phyloP scores from a whole-genome alignment of 2,329 filamentous ascomycete genomes.

The Fusarium pilosicola region DNA sequence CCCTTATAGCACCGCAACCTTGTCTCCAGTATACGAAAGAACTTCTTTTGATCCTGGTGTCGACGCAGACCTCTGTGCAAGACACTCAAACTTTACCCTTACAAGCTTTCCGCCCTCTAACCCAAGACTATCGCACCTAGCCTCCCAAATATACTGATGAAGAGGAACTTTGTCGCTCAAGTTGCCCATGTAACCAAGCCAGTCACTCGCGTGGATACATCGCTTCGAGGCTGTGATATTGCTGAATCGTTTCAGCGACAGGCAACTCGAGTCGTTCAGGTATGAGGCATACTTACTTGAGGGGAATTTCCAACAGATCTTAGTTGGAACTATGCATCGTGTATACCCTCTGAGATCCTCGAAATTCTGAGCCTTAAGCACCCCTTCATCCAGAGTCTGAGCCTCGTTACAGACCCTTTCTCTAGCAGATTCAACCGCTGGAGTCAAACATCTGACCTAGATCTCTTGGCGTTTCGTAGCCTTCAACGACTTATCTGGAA shows the following conservation, averaged over 20 bases:
- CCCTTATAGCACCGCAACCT: not conserved
- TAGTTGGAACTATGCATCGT: not conserved
- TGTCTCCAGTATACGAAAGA: not conserved
- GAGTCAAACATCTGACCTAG: not conserved
- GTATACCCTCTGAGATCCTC: not conserved
- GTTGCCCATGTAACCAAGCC: too few species aligned
- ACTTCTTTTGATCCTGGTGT: not conserved
- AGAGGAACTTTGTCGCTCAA: too few species aligned
- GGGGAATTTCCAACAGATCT: too few species aligned
- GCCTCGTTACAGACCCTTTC: not conserved
- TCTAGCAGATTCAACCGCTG: constrained; percentile 5
- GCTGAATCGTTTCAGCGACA: not conserved
- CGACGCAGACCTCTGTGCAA: too few species aligned
- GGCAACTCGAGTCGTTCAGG: not conserved
- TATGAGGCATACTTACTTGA: not conserved
- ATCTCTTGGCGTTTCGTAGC: not conserved
- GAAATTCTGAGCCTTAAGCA: not conserved
- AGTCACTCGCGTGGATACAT: too few species aligned
- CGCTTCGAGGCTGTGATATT: too few species aligned
- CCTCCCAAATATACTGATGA: too few species aligned
- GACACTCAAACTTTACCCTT: too few species aligned
- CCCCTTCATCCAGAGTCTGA: not conserved
- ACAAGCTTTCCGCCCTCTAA: too few species aligned
- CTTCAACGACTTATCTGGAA: not conserved
- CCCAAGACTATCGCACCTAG: too few species aligned